Base-by-base conservation (phyloP, 2,329 filamentous ascomycete species). In the Fusarium guadeloupense region DNA sequence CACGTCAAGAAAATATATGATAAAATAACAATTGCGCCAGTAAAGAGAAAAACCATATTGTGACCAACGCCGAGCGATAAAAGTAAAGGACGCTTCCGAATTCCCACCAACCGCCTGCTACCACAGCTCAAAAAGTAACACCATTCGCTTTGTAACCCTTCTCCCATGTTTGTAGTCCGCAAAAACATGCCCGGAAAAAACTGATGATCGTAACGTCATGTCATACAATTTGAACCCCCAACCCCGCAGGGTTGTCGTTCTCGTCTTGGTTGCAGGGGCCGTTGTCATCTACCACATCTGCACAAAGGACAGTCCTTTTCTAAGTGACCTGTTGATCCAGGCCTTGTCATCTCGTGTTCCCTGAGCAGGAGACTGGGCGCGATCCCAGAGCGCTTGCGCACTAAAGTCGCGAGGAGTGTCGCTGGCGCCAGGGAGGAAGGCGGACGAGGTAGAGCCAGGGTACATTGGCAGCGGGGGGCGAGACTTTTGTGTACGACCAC, bases 391-490 rank as follows among this genome's bases (percentile, higher is more conserved):
- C 25, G 42, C 63, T 41, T 71, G 69, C n/a, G 65, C 40, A 31
- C 54, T 62, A 51, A 71, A 71, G 49, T 71, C 69, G 30, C 68
- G 67, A 26, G 69, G 67, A 17, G 66, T 67, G 31, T 70, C 68
- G 50, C 62, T 59, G 33, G 50, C 64, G 9, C 57, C 64, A 19
- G 64, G 61, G 9, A 63, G 49, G 51, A 70, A 70, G 35, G 59
- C 66, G 25, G 68, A 70, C 30, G 50, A 48, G 14, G 68, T 56
- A 28, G 57, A 59, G 8, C 62, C 64, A 30, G 66, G 57, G 43
- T 57, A 61, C 26, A 66, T 54, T 26, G 68, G 59, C 34, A 67
- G 54, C 9, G 67, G 67, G 17, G 62, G 67, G 3, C 67, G 67
- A 35, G 67, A 40, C 38, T 55, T 49, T 13, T 54, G 47, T 16